Evolutionary conservation across 139 green algal genomes (phyloP).

Genomic region (Volvox africanus): DNA sequence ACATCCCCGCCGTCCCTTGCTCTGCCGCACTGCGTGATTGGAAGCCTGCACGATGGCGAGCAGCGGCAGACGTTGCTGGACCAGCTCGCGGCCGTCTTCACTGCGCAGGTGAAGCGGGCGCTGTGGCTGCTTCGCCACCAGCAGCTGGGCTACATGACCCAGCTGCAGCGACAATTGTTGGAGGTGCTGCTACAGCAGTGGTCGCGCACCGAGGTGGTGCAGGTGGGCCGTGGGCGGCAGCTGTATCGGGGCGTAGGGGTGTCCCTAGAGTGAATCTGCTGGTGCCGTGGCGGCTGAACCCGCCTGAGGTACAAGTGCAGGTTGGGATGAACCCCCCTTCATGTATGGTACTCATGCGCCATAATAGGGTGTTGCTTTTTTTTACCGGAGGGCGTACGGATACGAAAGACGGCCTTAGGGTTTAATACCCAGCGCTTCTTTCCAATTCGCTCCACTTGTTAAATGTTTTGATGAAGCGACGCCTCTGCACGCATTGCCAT

Average conservation of each 20-base stretch:
- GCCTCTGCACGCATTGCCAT: background rate
- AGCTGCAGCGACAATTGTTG: conserved; percentile 11
- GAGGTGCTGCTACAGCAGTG: conserved; percentile 36
- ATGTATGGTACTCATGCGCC: too few relatives aligned
- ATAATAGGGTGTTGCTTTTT: too few relatives aligned
- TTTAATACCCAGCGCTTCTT: too few relatives aligned
- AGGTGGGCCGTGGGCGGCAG: conserved; percentile 11
- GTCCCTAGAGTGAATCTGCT: too few relatives aligned
- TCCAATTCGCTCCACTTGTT: too few relatives aligned
- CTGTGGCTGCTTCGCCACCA: conserved; percentile 43
- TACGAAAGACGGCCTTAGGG: too few relatives aligned
- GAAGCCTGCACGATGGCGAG: conserved; percentile 22
- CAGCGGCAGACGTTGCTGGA: conserved; percentile 4
- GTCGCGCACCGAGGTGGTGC: conserved; percentile 28
- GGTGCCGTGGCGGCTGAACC: too few relatives aligned
- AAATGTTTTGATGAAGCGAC: too few relatives aligned
- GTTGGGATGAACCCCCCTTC: too few relatives aligned
- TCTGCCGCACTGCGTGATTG: background rate
- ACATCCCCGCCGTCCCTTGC: background rate
- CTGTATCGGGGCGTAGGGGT: background rate
- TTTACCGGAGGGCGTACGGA: too few relatives aligned
- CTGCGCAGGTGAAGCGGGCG: background rate
- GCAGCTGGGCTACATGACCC: conserved; percentile 34
- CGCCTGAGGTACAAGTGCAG: too few relatives aligned
- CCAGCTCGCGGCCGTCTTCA: background rate